Percentiles rank a stretch among this genome's conserved stretches.
Evolutionary conservation across 2,329 filamentous ascomycete species (phyloP).

Genomic region (Diplodia mutila): DNA sequence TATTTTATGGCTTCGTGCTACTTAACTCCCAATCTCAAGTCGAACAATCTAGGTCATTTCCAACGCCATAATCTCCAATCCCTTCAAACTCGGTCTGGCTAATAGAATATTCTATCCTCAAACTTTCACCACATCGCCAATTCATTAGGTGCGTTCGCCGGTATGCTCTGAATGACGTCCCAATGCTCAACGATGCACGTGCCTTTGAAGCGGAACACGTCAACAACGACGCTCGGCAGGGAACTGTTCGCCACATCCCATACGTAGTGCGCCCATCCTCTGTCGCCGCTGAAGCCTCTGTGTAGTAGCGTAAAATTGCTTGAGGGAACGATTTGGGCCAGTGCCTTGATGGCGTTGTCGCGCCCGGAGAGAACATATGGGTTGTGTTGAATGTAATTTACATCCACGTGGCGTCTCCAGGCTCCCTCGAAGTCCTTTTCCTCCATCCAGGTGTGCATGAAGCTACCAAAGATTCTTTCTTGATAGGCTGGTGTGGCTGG

Average conservation of each 20-base stretch:
- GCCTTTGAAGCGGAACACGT: background rate
- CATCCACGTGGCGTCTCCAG: background rate
- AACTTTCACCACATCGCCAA: background rate
- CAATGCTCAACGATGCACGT: background rate
- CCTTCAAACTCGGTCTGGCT: too few species aligned
- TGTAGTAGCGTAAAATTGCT: background rate
- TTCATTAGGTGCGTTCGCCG: background rate
- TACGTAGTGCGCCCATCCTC: background rate
- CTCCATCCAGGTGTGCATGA: background rate
- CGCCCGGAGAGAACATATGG: background rate
- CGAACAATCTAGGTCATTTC: too few species aligned
- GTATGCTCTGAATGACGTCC: background rate
- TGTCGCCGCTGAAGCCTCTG: background rate
- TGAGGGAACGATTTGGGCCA: background rate
- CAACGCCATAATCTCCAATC: too few species aligned
- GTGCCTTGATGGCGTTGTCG: background rate
- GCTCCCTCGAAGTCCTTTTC: too few species aligned
- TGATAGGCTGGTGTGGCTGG: background rate
- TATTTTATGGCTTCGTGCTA: too few species aligned
- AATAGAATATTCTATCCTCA: too few species aligned
- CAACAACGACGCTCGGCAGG: background rate
- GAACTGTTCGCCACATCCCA: background rate
- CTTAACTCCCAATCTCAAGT: too few species aligned
- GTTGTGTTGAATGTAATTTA: background rate
- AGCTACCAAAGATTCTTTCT: background rate